A percentile compares a stretch with the other conserved stretches of the same genome.
Conservation (phyloP, 1,139 yeast genomes). For the Torulaspora globosa region DNA sequence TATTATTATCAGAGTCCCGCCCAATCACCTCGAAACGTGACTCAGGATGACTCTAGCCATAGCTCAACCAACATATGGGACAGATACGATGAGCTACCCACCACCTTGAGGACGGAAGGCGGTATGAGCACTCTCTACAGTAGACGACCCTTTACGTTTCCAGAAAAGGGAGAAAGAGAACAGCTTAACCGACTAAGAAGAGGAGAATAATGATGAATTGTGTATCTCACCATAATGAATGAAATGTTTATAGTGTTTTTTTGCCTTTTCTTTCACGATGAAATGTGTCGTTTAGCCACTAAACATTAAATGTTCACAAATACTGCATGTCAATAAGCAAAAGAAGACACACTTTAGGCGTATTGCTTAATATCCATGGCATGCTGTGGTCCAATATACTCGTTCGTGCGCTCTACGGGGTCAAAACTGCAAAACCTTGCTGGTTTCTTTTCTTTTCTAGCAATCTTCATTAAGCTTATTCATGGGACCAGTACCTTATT, state of each 20-base stretch:
- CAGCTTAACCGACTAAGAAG: not conserved
- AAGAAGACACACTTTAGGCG: too few relatives aligned
- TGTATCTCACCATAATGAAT: not conserved
- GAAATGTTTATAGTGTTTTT: not conserved
- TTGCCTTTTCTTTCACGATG: not conserved
- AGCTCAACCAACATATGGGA: conserved; percentile 24
- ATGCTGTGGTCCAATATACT: too few relatives aligned
- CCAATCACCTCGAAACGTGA: conserved; percentile 17
- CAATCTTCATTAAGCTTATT: too few relatives aligned
- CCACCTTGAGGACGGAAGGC: conserved; percentile 25
- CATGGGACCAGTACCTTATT: too few relatives aligned
- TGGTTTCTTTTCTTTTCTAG: too few relatives aligned
- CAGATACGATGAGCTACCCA: conserved; percentile 19
- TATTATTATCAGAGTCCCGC: conserved; percentile 12
- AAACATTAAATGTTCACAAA: not conserved
- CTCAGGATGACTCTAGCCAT: conserved; percentile 14
- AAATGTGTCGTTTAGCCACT: not conserved
- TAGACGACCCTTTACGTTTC: conserved; percentile 10
- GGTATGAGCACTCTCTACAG: conserved; percentile 13
- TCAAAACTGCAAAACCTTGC: too few relatives aligned
- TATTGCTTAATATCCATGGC: too few relatives aligned
- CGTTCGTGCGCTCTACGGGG: too few relatives aligned
- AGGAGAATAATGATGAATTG: not conserved
- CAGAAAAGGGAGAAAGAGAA: conserved; percentile 6
- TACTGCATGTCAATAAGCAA: too few relatives aligned